These are phyloP conservation scores for Tubosaeta sp. DNA, from an alignment of 768 basidiomycete genomes.

Conservation along the genomic window DNA sequence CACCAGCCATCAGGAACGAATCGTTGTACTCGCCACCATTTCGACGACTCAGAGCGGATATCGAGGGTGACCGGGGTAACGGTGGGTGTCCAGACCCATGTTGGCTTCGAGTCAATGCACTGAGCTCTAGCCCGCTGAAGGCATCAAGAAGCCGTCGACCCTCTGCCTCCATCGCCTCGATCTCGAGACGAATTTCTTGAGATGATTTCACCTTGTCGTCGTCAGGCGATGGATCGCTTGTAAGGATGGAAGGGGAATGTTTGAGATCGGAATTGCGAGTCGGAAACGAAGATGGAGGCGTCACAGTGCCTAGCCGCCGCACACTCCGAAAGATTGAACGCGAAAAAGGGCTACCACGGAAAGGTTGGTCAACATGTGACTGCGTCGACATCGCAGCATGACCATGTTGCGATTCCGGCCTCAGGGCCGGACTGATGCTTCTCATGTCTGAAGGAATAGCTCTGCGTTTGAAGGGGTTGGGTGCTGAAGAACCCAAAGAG, in stretches of 20 bases:
- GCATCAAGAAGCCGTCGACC: constrained; percentile 69
- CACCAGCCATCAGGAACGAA: constrained; percentile 20
- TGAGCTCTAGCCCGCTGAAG: constrained; percentile 75
- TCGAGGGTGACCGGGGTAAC: constrained; percentile 28
- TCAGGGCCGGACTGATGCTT: constrained; percentile 15
- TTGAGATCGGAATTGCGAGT: constrained; percentile 32
- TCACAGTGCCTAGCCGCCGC: constrained; percentile 38
- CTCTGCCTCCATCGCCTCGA: constrained; percentile 67
- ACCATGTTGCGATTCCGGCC: constrained; percentile 37
- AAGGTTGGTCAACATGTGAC: constrained; percentile 31
- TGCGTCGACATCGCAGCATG: constrained; percentile 42
- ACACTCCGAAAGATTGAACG: constrained; percentile 44
- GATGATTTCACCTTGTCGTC: constrained; percentile 58
- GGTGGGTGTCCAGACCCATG: constrained; percentile 17
- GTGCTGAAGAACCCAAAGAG: constrained; percentile 25
- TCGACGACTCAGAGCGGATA: constrained; percentile 23
- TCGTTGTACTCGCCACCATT: constrained; percentile 26
- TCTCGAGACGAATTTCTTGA: constrained; percentile 61
- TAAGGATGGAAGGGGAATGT: constrained; percentile 31
- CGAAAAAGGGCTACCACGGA: constrained; percentile 25
- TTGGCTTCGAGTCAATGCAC: constrained; percentile 46
- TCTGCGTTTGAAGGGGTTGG: constrained; percentile 39
- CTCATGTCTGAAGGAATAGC: constrained; percentile 42
- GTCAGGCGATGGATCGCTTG: constrained; percentile 39
- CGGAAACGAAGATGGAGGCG: constrained; percentile 58